Evolutionary conservation across 306 rosid genomes (phyloP).

Genomic region (Sindora glabra): DNA sequence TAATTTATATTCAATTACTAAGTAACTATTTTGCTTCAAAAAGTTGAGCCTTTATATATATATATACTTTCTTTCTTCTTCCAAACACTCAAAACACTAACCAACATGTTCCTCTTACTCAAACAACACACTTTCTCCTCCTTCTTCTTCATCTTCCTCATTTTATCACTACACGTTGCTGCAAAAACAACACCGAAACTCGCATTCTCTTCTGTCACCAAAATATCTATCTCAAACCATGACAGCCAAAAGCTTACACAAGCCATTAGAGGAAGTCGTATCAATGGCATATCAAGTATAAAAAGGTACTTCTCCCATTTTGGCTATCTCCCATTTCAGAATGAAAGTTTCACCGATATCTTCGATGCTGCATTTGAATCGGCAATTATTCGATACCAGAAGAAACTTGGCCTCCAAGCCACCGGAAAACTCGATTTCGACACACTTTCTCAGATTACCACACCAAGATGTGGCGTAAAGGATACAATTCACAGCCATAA

Average conservation of each 20-base stretch:
- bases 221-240: neutral
- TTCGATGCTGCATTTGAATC: constrained; percentile 28
- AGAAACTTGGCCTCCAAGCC: constrained; percentile 37
- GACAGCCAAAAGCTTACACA: constrained; percentile 5
- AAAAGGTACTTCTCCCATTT: constrained; percentile 38
- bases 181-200: constrained; percentile 1
- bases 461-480: constrained; percentile 55
- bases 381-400: constrained; percentile 32
- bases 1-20: constrained; percentile 13
- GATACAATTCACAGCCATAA: constrained; percentile 10
- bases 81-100: constrained; percentile 1
- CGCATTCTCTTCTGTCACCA: neutral
- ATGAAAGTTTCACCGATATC: constrained; percentile 9
- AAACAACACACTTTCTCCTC: constrained; percentile 2
- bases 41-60: constrained; percentile 20
- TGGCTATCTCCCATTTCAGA: constrained; percentile 26
- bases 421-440: constrained; percentile 43
- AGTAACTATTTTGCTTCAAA: neutral
- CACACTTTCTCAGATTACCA: constrained; percentile 31
- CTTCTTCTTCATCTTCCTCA: constrained; percentile 24
- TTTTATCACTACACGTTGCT: neutral
- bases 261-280: constrained; percentile 19
- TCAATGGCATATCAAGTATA: constrained; percentile 29
- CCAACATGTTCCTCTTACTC: constrained; percentile 30
- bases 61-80: constrained; percentile 22